A percentile compares a stretch with the other conserved stretches of the same genome.
These are phyloP conservation scores for Elaeis guineensis DNA, from an alignment of 176 grass and related monocot genomes.

Conservation along the genomic window DNA sequence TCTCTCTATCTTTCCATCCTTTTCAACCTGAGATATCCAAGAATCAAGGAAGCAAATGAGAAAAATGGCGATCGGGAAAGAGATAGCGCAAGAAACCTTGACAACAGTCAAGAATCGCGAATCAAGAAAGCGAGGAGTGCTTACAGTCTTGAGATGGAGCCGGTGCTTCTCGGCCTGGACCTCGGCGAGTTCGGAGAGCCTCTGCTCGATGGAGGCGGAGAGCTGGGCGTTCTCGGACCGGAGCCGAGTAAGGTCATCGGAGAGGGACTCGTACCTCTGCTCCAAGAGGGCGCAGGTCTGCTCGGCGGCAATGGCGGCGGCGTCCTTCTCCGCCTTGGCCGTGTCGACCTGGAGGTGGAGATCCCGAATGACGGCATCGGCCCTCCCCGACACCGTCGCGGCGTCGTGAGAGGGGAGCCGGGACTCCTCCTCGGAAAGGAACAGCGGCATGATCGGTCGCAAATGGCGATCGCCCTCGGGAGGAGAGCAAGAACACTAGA, in stretches of 20 bases:
- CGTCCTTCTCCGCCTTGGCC: conserved; percentile 64
- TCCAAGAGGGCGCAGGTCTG: conserved; percentile 86
- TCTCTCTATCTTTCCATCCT: conserved; percentile 69
- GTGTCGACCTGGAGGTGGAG: conserved; percentile 80
- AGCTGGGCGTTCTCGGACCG: conserved; percentile 60
- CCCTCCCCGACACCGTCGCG: conserved; percentile 68
- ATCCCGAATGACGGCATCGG: conserved; percentile 50
- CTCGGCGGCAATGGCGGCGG: conserved; percentile 67
- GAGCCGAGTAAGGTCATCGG: conserved; percentile 50
- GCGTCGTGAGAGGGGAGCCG: conserved; percentile 55
- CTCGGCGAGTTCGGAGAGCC: conserved; percentile 46
- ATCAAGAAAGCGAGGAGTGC: conserved; percentile 13
- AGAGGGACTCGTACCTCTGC: conserved; percentile 67
- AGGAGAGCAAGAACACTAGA: conserved; percentile 4
- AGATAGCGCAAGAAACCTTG: conserved; percentile 2
- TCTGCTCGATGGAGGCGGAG: conserved; percentile 42
- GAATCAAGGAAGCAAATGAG: not conserved
- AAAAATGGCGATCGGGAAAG: conserved; percentile 7
- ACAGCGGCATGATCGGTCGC: conserved; percentile 56
- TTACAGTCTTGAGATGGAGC: conserved; percentile 78
- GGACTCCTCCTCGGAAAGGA: conserved; percentile 90
- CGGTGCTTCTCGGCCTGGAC: conserved; percentile 75
- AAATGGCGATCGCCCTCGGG: not conserved
- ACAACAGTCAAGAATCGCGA: not conserved
- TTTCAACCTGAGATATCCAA: conserved; percentile 41